Evolutionary conservation across 129 eudicot genomes (phyloP).

Genomic region (Rutidosis leptorrhynchoides): DNA sequence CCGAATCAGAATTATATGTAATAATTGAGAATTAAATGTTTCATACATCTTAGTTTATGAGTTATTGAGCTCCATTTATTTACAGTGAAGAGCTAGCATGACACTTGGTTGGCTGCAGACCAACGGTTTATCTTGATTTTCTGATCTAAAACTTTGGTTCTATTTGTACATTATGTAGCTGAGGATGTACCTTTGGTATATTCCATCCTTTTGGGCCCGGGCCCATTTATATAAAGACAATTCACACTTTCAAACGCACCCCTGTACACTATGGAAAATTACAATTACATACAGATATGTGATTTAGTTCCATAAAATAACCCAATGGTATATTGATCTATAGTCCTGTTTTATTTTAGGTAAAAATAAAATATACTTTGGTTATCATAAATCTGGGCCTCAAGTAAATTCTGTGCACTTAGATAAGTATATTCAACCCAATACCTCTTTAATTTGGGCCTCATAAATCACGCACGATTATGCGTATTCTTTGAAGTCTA

Average conservation of each 20-base stretch:
- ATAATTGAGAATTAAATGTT: too few relatives aligned
- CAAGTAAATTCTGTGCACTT: neutral
- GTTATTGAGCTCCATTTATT: neutral
- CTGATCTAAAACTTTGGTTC: slow-evolving; percentile 1
- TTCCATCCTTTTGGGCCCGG: neutral
- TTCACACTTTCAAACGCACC: neutral
- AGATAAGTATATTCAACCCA: too few relatives aligned
- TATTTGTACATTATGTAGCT: neutral
- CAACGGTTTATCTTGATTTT: slow-evolving; percentile 19
- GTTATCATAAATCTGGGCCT: too few relatives aligned
- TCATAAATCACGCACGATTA: too few relatives aligned
- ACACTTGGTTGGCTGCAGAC: slow-evolving; percentile 32
- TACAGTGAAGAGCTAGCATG: neutral
- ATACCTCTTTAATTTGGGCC: too few relatives aligned
- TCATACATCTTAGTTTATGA: too few relatives aligned
- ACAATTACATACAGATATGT: neutral
- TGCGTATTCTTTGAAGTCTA: neutral
- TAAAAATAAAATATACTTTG: neutral
- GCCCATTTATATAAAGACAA: neutral
- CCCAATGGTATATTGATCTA: neutral
- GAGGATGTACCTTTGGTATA: slow-evolving; percentile 11
- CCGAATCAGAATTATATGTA: too few relatives aligned
- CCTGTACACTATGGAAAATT: neutral
- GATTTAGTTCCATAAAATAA: neutral
- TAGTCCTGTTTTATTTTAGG: neutral